phyloP scores from a whole-genome alignment of 306 rosid genomes.

The Pyrus communis region DNA sequence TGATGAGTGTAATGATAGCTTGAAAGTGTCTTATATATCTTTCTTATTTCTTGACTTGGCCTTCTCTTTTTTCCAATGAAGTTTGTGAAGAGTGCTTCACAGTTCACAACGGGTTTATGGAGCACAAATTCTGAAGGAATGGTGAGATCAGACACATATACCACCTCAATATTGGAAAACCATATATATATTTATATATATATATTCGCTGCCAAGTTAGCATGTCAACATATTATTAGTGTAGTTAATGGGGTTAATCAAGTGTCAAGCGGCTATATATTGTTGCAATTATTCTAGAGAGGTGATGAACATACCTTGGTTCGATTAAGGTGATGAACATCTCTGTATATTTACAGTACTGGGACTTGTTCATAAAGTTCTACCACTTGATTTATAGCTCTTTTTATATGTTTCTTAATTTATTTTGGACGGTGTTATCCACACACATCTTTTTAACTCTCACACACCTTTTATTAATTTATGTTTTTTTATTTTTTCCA shows the following conservation, averaged over 20 bases:
- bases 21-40: not conserved
- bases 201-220: not conserved
- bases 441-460: accelerated
- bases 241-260: not conserved
- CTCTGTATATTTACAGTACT: too few species aligned
- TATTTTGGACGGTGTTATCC: too few species aligned
- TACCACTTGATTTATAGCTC: too few species aligned
- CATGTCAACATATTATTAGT: not conserved
- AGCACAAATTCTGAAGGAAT: constrained; percentile 50
- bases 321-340: too few species aligned
- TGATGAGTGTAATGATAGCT: not conserved
- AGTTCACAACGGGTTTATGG: constrained; percentile 50
- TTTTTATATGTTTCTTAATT: too few species aligned
- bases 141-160: constrained; percentile 41
- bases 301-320: too few species aligned
- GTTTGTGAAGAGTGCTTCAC: constrained; percentile 54
- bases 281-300: not conserved
- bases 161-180: not conserved
- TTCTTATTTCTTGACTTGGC: constrained; percentile 3
- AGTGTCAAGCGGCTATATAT: not conserved
- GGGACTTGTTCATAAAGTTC: too few species aligned
- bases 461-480: too few species aligned
- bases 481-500: too few species aligned
- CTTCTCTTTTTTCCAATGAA: constrained; percentile 15
- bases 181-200: not conserved